Base-by-base conservation (phyloP, 176 grass and related monocot species). In the Aegilops umbellulata region DNA sequence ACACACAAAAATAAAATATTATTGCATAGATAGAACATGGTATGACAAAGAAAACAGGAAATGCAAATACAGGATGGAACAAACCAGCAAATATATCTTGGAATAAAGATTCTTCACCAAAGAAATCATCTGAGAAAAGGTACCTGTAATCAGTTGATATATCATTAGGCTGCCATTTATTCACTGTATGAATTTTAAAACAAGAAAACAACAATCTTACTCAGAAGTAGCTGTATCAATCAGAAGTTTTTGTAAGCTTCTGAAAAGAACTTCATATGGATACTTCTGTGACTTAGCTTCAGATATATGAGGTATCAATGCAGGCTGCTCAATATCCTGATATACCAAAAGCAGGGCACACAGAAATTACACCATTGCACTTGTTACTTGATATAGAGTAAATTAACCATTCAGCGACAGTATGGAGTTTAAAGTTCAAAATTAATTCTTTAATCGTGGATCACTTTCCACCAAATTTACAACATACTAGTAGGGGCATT, bases 191-290 rank as follows among this genome's bases (percentile, higher is more conserved):
- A 80, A 38, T 65, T 44, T 41, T 8, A 23, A 12, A 68, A 49
- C 7, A 76, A 71, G 22, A 22, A 44, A 86, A 88, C 27, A 27
- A 2, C 30, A 86, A 82, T 42, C 68, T 87, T 95, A 98, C 97
- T 98, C 97, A 25, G 97, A 98, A 86, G 97, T 94, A 66, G 93
- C 92, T 78, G 97, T 98, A 78, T 98, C 97, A 85, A 98, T 98
- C 80, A 98, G 74, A 87, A 98, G 97, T 76, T 98, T 98, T 77
- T 98, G 97, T 72, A 98, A 94, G 90, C 97, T 98, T 80, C 97
- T 95, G 86, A 98, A 98, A 76, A 98, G 97, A 91, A 98, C 97
- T 88, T 98, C 94, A 85, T 98, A 98, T 65, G 97, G 92, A 86
- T 95, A 98, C 82, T 98, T 98, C 27, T 92, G 84, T 79, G 97